These are phyloP conservation scores for Fusarium oxysporum DNA, from an alignment of 2,329 filamentous ascomycete genomes.

Conservation along the genomic window DNA sequence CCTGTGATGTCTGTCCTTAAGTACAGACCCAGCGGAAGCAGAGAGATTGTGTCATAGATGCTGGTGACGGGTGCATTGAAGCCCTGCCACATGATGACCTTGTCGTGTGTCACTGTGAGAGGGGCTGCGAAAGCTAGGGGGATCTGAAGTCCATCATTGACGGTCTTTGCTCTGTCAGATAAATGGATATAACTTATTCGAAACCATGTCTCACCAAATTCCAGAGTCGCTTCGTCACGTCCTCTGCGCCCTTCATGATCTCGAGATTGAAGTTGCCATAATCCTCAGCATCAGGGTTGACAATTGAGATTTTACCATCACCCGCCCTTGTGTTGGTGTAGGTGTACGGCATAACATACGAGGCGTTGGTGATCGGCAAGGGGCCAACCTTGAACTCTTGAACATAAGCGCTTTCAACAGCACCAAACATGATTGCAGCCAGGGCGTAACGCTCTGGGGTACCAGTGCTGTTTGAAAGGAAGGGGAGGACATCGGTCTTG, in stretches of 20 bases:
- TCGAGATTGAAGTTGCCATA: slow-evolving; percentile 1
- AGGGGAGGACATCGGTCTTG: background rate
- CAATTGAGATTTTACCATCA: background rate
- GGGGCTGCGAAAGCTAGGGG: background rate
- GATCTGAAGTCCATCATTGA: slow-evolving; percentile 4
- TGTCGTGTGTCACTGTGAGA: background rate
- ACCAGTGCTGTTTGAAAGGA: background rate
- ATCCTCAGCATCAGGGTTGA: background rate
- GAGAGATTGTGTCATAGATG: slow-evolving; percentile 5
- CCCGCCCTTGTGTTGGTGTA: background rate
- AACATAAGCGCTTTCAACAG: background rate
- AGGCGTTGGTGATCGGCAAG: background rate
- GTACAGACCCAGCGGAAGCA: background rate
- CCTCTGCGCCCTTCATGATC: slow-evolving; percentile 1
- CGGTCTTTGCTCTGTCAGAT: background rate
- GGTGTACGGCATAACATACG: background rate
- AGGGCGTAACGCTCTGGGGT: background rate
- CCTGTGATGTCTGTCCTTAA: slow-evolving; percentile 1
- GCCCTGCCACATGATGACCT: slow-evolving; percentile 7
- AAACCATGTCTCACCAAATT: background rate
- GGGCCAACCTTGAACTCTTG: slow-evolving; percentile 8
- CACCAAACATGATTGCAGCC: background rate
- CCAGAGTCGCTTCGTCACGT: background rate
- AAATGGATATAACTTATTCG: fast-evolving
- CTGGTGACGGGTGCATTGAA: slow-evolving; percentile 4